A percentile compares a stretch with the other conserved stretches of the same genome.
These are phyloP conservation scores for Coniochaeta sp. DNA, from an alignment of 2,329 filamentous ascomycete genomes.

Conservation along the genomic window DNA sequence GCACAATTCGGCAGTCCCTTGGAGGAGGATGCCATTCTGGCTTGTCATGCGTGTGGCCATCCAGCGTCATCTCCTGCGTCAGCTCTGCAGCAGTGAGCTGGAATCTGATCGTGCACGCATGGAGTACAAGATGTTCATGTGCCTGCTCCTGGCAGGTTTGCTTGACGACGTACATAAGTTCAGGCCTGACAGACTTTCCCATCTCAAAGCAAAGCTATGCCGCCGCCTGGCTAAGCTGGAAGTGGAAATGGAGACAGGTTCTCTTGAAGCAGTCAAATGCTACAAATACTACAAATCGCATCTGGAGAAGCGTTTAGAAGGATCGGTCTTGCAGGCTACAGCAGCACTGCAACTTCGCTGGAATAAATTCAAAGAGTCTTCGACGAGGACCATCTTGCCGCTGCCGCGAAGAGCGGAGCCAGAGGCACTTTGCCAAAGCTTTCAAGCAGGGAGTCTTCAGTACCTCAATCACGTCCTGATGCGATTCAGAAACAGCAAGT, in stretches of 20 bases:
- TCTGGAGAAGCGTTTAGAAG: not conserved
- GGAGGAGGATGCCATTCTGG: slow-evolving; percentile 57
- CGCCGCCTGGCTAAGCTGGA: slow-evolving; percentile 53
- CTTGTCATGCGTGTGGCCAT: slow-evolving; percentile 52
- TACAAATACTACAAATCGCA: not conserved
- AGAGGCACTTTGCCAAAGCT: slow-evolving; percentile 16
- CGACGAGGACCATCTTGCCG: slow-evolving; percentile 27
- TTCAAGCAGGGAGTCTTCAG: slow-evolving; percentile 23
- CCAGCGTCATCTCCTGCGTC: slow-evolving; percentile 40
- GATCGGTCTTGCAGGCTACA: not conserved
- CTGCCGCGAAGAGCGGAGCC: slow-evolving; percentile 30
- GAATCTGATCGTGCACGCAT: slow-evolving; percentile 25
- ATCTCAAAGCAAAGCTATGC: slow-evolving; percentile 45
- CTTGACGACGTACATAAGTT: slow-evolving; percentile 29
- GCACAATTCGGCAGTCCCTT: slow-evolving; percentile 40
- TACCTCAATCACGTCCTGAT: slow-evolving; percentile 19
- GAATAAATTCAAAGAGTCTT: slow-evolving; percentile 28
- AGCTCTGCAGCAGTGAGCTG: slow-evolving; percentile 25
- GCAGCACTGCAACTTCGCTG: slow-evolving; percentile 19
- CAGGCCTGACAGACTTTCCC: slow-evolving; percentile 25
- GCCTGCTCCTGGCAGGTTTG: slow-evolving; percentile 35
- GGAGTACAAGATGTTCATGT: slow-evolving; percentile 53
- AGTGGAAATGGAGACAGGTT: slow-evolving; percentile 19
- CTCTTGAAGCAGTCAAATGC: not conserved
- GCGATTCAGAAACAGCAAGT: not conserved